Evolutionary conservation across 2,329 filamentous ascomycete genomes (phyloP).

Genomic region (Alternaria tenuissima): DNA sequence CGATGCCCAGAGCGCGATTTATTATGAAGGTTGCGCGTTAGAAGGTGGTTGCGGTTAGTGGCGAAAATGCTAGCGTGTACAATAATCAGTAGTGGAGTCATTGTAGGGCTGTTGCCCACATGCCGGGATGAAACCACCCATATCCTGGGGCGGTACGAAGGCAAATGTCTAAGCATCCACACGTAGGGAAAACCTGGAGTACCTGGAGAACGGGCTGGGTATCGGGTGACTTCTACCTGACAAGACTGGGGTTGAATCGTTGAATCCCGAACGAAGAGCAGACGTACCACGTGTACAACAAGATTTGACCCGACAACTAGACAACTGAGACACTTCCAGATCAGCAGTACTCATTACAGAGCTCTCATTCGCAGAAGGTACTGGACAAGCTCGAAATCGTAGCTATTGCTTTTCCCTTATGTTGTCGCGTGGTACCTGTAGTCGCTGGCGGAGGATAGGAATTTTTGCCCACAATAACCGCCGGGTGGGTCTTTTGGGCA

Average conservation of each 20-base stretch:
- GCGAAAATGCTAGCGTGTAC: not conserved
- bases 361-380: not conserved
- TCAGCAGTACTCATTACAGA: not conserved
- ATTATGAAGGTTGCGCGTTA: not conserved
- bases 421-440: slow-evolving; percentile 14
- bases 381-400: not conserved
- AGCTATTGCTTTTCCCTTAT: slow-evolving; percentile 1
- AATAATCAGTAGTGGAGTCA: not conserved
- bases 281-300: slow-evolving; percentile 1
- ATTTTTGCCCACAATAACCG: slow-evolving; percentile 31
- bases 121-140: not conserved
- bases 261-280: not conserved
- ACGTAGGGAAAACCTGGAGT: not conserved
- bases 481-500: slow-evolving; percentile 36
- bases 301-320: not conserved
- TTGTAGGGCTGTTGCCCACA: not conserved
- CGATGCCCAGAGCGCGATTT: too few species aligned
- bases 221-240: not conserved
- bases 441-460: not conserved
- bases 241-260: not conserved
- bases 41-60: not conserved
- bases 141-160: not conserved
- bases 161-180: not conserved
- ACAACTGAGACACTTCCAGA: not conserved
- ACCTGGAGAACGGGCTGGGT: slow-evolving; percentile 1